Evolutionary conservation across 148 eudicot species (phyloP).

Genomic region (Nyssa sinensis): DNA sequence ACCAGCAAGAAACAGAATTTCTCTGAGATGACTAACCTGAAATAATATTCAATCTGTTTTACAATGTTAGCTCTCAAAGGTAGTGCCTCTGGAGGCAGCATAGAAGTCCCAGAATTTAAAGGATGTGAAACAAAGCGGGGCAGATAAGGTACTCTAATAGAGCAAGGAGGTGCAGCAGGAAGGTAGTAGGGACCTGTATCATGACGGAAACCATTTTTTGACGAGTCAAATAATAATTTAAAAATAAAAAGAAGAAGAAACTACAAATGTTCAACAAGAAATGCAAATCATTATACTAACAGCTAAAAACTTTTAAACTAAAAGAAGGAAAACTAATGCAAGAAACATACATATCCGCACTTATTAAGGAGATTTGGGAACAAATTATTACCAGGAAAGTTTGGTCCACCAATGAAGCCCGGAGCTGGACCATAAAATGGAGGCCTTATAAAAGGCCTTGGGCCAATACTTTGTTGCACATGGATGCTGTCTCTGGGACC

Average conservation of each 20-base stretch:
- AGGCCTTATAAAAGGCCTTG: slow-evolving; percentile 48
- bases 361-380: not conserved
- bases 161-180: slow-evolving; percentile 63
- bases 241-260: not conserved
- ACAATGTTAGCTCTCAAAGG: slow-evolving; percentile 56
- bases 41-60: slow-evolving; percentile 92
- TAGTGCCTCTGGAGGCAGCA: slow-evolving; percentile 48
- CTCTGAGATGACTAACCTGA: slow-evolving; percentile 54
- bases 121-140: slow-evolving; percentile 55
- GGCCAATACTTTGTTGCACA: too few relatives aligned
- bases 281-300: not conserved
- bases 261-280: slow-evolving; percentile 1
- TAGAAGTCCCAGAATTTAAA: slow-evolving; percentile 32
- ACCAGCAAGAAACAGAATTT: slow-evolving; percentile 4
- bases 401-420: slow-evolving; percentile 45
- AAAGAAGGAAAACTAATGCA: not conserved
- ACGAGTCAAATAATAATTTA: slow-evolving; percentile 6
- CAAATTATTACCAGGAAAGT: slow-evolving; percentile 51
- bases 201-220: slow-evolving; percentile 7
- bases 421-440: slow-evolving; percentile 44
- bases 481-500: too few relatives aligned
- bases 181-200: slow-evolving; percentile 64
- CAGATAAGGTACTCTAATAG: slow-evolving; percentile 55
- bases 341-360: not conserved
- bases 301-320: not conserved